A percentile compares a stretch with the other conserved stretches of the same genome.
phyloP scores from a whole-genome alignment of 768 basidiomycete genomes.

The Ramaria sp. region DNA sequence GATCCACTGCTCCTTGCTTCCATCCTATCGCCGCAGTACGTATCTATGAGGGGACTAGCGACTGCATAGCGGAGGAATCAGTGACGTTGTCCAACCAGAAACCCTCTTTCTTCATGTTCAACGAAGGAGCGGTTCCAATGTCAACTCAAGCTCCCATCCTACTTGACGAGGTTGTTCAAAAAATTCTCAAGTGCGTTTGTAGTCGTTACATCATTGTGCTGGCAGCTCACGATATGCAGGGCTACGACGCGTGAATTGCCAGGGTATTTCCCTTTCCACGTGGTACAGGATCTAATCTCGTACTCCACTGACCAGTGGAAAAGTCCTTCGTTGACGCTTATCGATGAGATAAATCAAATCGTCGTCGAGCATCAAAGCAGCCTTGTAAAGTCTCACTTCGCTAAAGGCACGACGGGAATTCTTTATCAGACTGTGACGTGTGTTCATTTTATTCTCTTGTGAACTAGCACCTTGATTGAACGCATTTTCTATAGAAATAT shows the following conservation, averaged over 20 bases:
- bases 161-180: constrained; percentile 40
- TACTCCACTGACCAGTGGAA: constrained; percentile 10
- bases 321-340: constrained; percentile 34
- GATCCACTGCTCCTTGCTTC: constrained; percentile 46
- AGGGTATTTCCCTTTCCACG: constrained; percentile 3
- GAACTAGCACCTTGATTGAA: background rate
- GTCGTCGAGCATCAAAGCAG: constrained; percentile 28
- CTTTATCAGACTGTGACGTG: constrained; percentile 39
- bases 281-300: constrained; percentile 3
- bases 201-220: background rate
- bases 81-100: background rate
- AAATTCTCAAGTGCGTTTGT: constrained; percentile 33
- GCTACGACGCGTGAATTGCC: constrained; percentile 5
- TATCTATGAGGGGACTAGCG: background rate
- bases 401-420: constrained; percentile 37
- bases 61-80: background rate
- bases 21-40: constrained; percentile 10
- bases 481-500: constrained; percentile 27
- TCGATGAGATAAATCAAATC: constrained; percentile 26
- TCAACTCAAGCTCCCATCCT: constrained; percentile 23
- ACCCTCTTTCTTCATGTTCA: constrained; percentile 26
- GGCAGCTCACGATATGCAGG: background rate
- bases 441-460: constrained; percentile 12
- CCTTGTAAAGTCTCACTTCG: constrained; percentile 41
- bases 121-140: constrained; percentile 25